Percentiles rank a stretch among this genome's conserved stretches.
These are phyloP conservation scores for Terana coerulea DNA, from an alignment of 768 basidiomycete species.

Conservation along the genomic window DNA sequence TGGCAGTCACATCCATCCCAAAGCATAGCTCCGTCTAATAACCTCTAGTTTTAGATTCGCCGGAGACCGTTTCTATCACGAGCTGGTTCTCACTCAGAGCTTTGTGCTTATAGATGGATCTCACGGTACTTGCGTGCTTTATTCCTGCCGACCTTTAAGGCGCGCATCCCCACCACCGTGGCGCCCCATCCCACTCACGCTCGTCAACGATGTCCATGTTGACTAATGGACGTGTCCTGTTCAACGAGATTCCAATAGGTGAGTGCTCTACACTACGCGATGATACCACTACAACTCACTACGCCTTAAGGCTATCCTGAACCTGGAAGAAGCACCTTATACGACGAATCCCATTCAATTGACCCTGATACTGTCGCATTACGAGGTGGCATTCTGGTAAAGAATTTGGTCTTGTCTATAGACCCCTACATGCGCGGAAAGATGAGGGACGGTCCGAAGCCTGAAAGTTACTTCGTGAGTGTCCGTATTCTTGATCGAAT, in stretches of 20 bases:
- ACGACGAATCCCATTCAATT: conserved; percentile 11
- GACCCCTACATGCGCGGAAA: conserved; percentile 14
- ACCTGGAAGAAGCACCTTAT: conserved; percentile 5
- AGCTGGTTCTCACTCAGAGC: too few relatives aligned
- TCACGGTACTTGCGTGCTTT: too few relatives aligned
- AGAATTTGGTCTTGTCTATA: conserved; percentile 13
- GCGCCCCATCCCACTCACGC: too few relatives aligned
- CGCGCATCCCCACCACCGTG: too few relatives aligned
- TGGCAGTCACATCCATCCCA: too few relatives aligned
- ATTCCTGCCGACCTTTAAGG: too few relatives aligned
- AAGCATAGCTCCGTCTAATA: too few relatives aligned
- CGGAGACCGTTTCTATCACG: too few relatives aligned
- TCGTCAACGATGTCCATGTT: too few relatives aligned
- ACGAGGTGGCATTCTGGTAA: conserved; percentile 14
- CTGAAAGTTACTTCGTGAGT: background rate
- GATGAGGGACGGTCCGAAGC: conserved; percentile 6
- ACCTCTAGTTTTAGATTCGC: too few relatives aligned
- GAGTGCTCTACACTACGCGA: background rate
- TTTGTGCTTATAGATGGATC: too few relatives aligned
- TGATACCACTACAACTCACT: background rate
- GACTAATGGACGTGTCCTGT: too few relatives aligned
- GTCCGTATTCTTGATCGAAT: background rate
- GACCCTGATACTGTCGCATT: conserved; percentile 15
- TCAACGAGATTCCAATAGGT: background rate
- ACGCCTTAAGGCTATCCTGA: conserved; percentile 10